Base-by-base conservation (phyloP, 169 alveolate species). In the Eimeria praecox region DNA sequence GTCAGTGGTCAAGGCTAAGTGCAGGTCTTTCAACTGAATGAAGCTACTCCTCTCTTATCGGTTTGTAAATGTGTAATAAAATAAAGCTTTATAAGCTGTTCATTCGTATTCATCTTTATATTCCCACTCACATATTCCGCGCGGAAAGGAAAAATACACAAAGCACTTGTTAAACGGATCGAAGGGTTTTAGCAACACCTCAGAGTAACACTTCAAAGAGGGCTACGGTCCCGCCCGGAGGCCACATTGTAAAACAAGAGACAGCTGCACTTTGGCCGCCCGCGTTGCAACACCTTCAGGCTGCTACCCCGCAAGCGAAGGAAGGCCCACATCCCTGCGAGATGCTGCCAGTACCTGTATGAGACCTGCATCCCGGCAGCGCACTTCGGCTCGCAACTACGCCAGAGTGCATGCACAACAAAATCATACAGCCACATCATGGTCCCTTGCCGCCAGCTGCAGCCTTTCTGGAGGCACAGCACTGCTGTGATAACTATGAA, bases 261-360 rank as follows among this genome's bases (percentile, higher is more conserved):
- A 54, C 33, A 40, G 91, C 91, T 83, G 91, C 91, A 83, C 91
- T 83, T 83, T 83, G 91, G 91, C 91, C 54, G 91, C 71, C 89
- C 52, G 91, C 71, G 91, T 64, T 54, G 46, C 91, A 83, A n/a
- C 56, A 46, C 91, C 75, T n/a, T 83, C 91, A 83, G 46, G 54
- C 52, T 49, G 75, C 71, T 52, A 77, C 91, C 75, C 75, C 73
- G 38, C 91, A 83, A 54, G 91, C 91, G 35, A 46, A 83, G 91
- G 59, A 83, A n/a, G 75, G 91, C 91, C n/a, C 49, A 30, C 91
- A 54, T 54, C 77, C 91, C 73, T 24, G 91, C 91, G 59, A 42
- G 91, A 54, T 83, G 77, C 59, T 46, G 91, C 75, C 91, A 52
- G 46, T 83, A 83, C 75, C 91, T 83, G 91, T 46, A 27, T n/a